Base-by-base conservation (phyloP, 441 rosid species). In the Kokia cookei region DNA sequence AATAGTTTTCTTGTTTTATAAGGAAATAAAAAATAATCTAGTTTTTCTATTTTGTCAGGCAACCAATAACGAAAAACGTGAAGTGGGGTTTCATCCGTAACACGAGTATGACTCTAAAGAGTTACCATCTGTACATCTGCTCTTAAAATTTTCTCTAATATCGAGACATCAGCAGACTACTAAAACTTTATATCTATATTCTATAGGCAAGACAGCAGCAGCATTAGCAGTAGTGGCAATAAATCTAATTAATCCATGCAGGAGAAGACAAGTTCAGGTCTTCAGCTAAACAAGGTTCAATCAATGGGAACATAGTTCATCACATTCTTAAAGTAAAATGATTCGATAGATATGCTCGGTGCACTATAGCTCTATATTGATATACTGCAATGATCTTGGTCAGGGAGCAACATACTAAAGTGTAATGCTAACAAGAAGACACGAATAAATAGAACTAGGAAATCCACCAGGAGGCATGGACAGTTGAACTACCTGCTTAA, bases 401-500 rank as follows among this genome's bases (percentile, higher is more conserved):
- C 73, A 12, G 35, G 32, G 7, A 14, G 50, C 63, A 69, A 54
- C 12, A 69, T 13, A 37, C 7, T 37, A 37, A 19, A 55, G 29
- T 14, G 42, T 15, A 43, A 53, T 53, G 50, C 61, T 54, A 54
- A 53, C 50, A 54, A 54, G 17, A 53, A 69, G 17, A 54, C 32
- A 53, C 29, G 35, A 69, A 11, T 7, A 48, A 45, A 53, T 17
- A 53, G 73, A 69, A 53, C 1, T 32, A 53, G 5, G 35, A 53
- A 69, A 53, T 35, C 58, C 11, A 0, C 11, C 10, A 0, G 45
- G 47, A 32, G 15, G 43, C 35, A 27, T 3, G 69, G 40, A 35
- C 64, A 24, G 60, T 63, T 59, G 53, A 43, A 12, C 50, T 84
- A 95, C 99, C 96, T 91, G 95, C 82, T 88, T 93, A 83, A 91